phyloP scores from a whole-genome alignment of 23 red algal species.

The Gracilaria domingensis region DNA sequence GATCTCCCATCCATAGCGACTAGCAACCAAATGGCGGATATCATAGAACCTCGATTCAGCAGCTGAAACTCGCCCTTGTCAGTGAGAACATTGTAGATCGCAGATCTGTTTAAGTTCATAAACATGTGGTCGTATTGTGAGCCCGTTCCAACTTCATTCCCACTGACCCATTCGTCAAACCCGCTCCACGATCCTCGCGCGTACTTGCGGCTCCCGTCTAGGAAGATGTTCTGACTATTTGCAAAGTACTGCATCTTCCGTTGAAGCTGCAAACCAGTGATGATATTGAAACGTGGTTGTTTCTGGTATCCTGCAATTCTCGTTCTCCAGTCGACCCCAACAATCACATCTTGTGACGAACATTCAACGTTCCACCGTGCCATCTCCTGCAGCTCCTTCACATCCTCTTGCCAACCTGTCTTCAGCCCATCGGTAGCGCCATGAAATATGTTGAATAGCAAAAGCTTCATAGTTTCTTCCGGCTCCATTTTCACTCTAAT shows the following conservation, averaged over 20 bases:
- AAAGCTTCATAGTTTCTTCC: constrained; percentile 19
- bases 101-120: neutral
- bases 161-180: neutral
- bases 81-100: constrained; percentile 2
- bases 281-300: too few relatives aligned
- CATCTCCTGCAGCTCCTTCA: constrained; percentile 36
- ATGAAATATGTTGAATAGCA: constrained; percentile 42
- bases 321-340: constrained; percentile 14
- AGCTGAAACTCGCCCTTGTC: constrained; percentile 48
- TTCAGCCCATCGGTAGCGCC: constrained; percentile 25
- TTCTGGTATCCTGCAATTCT: neutral
- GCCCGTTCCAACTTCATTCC: neutral
- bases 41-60: neutral
- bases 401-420: constrained; percentile 34
- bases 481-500: constrained; percentile 2
- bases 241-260: too few relatives aligned
- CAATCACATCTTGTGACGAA: neutral
- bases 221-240: neutral
- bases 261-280: too few relatives aligned
- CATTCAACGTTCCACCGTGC: constrained; percentile 20
- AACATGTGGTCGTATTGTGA: neutral
- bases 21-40: neutral
- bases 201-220: neutral
- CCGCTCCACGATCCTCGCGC: neutral
- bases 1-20: constrained; percentile 47